Conservation (phyloP, 192 early-diverging fungal species). For the Coemansia sp. region DNA sequence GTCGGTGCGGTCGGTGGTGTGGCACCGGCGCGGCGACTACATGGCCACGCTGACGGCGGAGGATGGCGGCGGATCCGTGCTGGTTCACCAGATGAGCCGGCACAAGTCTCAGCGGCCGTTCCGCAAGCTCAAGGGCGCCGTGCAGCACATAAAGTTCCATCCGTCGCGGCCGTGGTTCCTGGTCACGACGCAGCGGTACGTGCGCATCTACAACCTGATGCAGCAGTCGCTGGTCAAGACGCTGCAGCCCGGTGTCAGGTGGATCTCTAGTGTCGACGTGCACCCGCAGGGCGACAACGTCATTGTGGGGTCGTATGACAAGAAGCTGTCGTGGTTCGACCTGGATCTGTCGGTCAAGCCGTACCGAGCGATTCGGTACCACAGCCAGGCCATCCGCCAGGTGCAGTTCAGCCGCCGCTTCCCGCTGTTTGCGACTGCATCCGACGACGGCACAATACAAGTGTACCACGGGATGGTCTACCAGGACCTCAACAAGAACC, state of each 20-base stretch:
- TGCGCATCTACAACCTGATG: slow-evolving; percentile 89
- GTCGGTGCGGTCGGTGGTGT: slow-evolving; percentile 73
- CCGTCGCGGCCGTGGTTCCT: slow-evolving; percentile 88
- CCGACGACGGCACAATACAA: slow-evolving; percentile 90
- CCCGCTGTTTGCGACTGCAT: slow-evolving; percentile 89
- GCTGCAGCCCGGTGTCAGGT: slow-evolving; percentile 79
- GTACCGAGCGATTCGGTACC: slow-evolving; percentile 88
- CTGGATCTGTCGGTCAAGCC: slow-evolving; percentile 88
- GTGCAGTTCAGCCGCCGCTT: slow-evolving; percentile 80
- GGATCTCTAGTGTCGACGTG: slow-evolving; percentile 93
- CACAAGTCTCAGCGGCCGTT: slow-evolving; percentile 88
- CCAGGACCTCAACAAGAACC: slow-evolving; percentile 91
- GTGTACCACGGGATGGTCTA: slow-evolving; percentile 99
- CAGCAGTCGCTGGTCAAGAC: slow-evolving; percentile 81
- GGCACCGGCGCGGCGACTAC: slow-evolving; percentile 98
- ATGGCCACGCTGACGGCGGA: slow-evolving; percentile 81
- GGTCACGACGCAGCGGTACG: slow-evolving; percentile 89
- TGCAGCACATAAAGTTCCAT: slow-evolving; percentile 89
- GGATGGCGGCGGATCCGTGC: slow-evolving; percentile 62
- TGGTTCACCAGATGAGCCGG: slow-evolving; percentile 89
- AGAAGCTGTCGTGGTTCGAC: slow-evolving; percentile 95
- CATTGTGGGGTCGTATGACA: slow-evolving; percentile 93
- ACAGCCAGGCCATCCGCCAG: slow-evolving; percentile 81
- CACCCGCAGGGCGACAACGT: slow-evolving; percentile 96
- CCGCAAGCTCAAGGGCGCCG: slow-evolving; percentile 78